Percentiles rank a stretch among this genome's conserved stretches.
These are phyloP conservation scores for Chrysanthemum makinoi DNA, from an alignment of 129 eudicot species.

Conservation along the genomic window DNA sequence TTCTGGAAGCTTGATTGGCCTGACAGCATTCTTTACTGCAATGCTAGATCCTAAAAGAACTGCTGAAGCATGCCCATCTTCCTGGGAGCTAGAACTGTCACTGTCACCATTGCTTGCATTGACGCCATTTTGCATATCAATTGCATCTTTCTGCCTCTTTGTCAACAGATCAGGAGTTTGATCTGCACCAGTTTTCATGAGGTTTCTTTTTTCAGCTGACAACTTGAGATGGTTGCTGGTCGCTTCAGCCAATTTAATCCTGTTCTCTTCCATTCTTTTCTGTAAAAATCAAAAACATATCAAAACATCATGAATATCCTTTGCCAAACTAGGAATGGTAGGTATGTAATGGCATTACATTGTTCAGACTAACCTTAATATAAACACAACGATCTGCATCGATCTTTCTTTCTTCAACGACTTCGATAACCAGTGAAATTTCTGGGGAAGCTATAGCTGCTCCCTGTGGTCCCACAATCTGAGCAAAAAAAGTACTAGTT, in stretches of 20 bases:
- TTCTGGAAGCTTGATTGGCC: slow-evolving; percentile 83
- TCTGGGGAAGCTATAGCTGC: slow-evolving; percentile 37
- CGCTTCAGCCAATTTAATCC: slow-evolving; percentile 57
- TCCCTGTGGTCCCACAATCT: slow-evolving; percentile 41
- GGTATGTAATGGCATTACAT: not conserved
- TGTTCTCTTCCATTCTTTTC: slow-evolving; percentile 77
- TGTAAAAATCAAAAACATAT: slow-evolving; percentile 31
- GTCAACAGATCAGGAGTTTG: slow-evolving; percentile 46
- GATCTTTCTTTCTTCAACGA: slow-evolving; percentile 67
- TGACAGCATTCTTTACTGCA: slow-evolving; percentile 81
- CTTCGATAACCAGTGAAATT: slow-evolving; percentile 54
- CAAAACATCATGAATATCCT: slow-evolving; percentile 4
- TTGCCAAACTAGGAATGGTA: not conserved
- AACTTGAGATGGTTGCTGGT: slow-evolving; percentile 50
- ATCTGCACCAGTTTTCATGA: slow-evolving; percentile 32
- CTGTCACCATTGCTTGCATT: slow-evolving; percentile 50
- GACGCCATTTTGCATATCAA: slow-evolving; percentile 83
- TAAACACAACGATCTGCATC: slow-evolving; percentile 64
- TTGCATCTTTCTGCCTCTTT: slow-evolving; percentile 84
- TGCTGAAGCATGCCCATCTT: slow-evolving; percentile 84
- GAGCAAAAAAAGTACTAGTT: slow-evolving; percentile 28
- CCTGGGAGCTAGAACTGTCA: slow-evolving; percentile 65
- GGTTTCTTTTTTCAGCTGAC: slow-evolving; percentile 59
- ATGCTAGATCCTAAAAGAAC: slow-evolving; percentile 86
- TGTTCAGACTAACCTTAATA: slow-evolving; percentile 57